phyloP scores from a whole-genome alignment of 1,139 yeast species.

The Debaryomyces coudertii region DNA sequence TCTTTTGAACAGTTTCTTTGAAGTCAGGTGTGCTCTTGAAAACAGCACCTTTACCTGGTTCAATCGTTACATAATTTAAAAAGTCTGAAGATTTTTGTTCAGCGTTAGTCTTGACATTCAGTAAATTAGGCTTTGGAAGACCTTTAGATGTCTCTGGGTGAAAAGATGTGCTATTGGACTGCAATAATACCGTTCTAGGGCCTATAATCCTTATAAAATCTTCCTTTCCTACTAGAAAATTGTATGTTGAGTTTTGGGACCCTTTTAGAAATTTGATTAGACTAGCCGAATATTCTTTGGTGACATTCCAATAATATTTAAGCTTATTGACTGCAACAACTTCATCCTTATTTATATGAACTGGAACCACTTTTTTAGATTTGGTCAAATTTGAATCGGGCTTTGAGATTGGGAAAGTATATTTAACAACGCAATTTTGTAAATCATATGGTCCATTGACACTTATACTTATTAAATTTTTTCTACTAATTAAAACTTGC shows the following conservation, averaged over 20 bases:
- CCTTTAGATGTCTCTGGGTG: conserved; percentile 17
- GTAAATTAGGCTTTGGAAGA: not conserved
- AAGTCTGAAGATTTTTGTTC: conserved; percentile 32
- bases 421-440: conserved; percentile 37
- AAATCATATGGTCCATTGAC: conserved; percentile 54
- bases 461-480: conserved; percentile 53
- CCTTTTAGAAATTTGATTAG: not conserved
- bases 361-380: not conserved
- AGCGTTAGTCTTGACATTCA: not conserved
- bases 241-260: conserved; percentile 14
- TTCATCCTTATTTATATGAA: not conserved
- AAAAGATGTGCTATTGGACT: conserved; percentile 30
- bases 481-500: conserved; percentile 49
- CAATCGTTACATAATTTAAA: conserved; percentile 48
- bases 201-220: conserved; percentile 55
- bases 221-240: conserved; percentile 34
- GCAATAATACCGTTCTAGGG: conserved; percentile 57
- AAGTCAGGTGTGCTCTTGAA: conserved; percentile 50
- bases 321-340: not conserved
- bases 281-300: not conserved
- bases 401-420: conserved; percentile 22
- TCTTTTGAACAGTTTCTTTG: conserved; percentile 36
- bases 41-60: conserved; percentile 40
- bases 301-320: not conserved
- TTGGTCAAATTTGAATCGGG: not conserved